Conservation (phyloP, 306 rosid species). For the Quercus cerris region DNA sequence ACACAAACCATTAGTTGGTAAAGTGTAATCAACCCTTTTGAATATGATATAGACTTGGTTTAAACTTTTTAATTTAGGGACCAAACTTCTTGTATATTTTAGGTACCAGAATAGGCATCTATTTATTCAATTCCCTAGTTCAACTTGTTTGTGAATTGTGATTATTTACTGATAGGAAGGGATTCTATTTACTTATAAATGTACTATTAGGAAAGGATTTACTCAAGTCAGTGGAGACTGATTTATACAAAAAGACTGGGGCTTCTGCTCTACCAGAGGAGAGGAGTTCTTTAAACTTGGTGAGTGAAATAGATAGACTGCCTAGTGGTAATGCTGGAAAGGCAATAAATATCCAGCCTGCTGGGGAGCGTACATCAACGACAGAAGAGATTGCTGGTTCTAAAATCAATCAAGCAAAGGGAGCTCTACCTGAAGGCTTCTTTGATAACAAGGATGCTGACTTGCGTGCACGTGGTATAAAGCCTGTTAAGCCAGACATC, state of each 20-base stretch:
- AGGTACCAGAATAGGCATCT: background rate
- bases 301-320: conserved; percentile 18
- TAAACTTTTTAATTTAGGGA: background rate
- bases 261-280: conserved; percentile 31
- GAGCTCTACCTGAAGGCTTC: conserved; percentile 93
- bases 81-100: background rate
- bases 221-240: conserved; percentile 24
- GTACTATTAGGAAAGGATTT: conserved; percentile 41
- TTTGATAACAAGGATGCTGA: conserved; percentile 98
- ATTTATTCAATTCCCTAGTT: too few relatives aligned
- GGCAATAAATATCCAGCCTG: conserved; percentile 32
- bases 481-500: conserved; percentile 82
- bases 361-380: conserved; percentile 31
- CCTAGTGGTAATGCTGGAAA: conserved; percentile 29
- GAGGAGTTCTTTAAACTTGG: conserved; percentile 18
- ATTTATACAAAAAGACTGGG: conserved; percentile 26
- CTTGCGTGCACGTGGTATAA: conserved; percentile 84
- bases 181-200: conserved; percentile 3
- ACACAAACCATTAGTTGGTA: too few relatives aligned
- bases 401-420: conserved; percentile 60
- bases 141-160: background rate
- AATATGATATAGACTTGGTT: background rate
- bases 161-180: background rate
- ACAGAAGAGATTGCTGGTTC: conserved; percentile 37
- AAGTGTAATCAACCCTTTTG: too few relatives aligned